Percentiles rank a stretch among this genome's conserved stretches.
phyloP scores from a whole-genome alignment of 345 rosid species.

The Viola odorata region DNA sequence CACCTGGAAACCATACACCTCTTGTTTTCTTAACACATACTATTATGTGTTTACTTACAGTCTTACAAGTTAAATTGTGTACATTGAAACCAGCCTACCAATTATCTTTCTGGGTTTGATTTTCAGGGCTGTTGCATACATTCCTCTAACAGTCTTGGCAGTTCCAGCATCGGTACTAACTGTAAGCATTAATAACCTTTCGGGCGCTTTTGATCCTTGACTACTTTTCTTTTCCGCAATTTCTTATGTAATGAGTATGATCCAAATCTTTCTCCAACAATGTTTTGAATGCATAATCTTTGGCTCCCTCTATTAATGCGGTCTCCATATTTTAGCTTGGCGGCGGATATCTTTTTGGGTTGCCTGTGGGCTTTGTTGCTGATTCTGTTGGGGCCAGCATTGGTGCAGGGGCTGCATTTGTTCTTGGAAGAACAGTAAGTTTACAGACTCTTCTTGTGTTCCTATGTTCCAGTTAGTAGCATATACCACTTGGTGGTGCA shows the following conservation, averaged over 20 bases:
- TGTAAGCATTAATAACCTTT: slow-evolving; percentile 39
- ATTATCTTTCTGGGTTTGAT: background rate
- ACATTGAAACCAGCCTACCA: background rate
- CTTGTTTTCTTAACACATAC: too few relatives aligned
- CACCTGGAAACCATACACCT: background rate
- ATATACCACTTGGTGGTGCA: background rate
- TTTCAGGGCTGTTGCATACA: slow-evolving; percentile 86
- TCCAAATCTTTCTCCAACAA: background rate
- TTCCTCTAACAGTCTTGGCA: slow-evolving; percentile 93
- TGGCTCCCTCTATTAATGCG: slow-evolving; percentile 6
- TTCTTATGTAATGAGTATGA: background rate
- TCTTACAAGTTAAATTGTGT: background rate
- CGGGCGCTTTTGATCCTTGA: slow-evolving; percentile 4
- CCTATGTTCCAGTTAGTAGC: background rate
- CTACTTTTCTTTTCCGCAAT: background rate
- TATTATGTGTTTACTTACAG: too few relatives aligned
- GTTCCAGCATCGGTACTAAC: slow-evolving; percentile 99
- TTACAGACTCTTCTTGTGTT: slow-evolving; percentile 4
- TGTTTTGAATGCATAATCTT: background rate
- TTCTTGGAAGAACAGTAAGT: slow-evolving; percentile 81
- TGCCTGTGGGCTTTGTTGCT: slow-evolving; percentile 84
- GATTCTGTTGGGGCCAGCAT: slow-evolving; percentile 92
- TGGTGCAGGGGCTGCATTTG: slow-evolving; percentile 94
- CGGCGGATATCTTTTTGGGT: slow-evolving; percentile 97
- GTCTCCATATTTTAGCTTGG: slow-evolving; percentile 64